phyloP scores from a whole-genome alignment of 257 asterid genomes.

The Solanum clarkiae region DNA sequence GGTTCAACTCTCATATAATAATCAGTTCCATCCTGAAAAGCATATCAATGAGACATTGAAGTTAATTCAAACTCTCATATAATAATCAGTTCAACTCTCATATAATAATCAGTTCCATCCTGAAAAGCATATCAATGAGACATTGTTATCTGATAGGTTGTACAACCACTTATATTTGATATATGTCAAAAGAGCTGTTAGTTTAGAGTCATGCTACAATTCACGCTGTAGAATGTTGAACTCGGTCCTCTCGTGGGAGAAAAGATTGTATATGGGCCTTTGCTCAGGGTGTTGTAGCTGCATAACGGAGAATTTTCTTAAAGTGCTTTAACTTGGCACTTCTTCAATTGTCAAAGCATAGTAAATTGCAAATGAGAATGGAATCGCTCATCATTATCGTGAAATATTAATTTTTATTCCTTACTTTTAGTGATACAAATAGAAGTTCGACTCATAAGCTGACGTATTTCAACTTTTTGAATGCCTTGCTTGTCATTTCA shows the following conservation, averaged over 20 bases:
- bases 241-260: neutral
- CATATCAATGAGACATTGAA: slow-evolving; percentile 92
- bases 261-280: neutral
- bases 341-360: neutral
- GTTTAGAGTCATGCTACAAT: neutral
- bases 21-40: slow-evolving; percentile 98
- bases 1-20: slow-evolving; percentile 79
- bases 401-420: neutral
- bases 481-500: neutral
- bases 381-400: neutral
- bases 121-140: slow-evolving; percentile 91
- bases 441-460: neutral
- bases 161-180: neutral
- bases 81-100: slow-evolving; percentile 75
- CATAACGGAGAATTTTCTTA: neutral
- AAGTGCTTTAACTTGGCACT: too few species aligned
- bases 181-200: neutral
- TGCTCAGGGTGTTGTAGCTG: neutral
- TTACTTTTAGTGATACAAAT: neutral
- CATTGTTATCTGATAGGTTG: slow-evolving; percentile 23
- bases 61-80: too few species aligned
- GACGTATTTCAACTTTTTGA: neutral
- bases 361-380: neutral
- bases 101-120: slow-evolving; percentile 99
- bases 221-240: neutral